phyloP scores from a whole-genome alignment of 768 basidiomycete genomes.

The Kondoa subrosea region DNA sequence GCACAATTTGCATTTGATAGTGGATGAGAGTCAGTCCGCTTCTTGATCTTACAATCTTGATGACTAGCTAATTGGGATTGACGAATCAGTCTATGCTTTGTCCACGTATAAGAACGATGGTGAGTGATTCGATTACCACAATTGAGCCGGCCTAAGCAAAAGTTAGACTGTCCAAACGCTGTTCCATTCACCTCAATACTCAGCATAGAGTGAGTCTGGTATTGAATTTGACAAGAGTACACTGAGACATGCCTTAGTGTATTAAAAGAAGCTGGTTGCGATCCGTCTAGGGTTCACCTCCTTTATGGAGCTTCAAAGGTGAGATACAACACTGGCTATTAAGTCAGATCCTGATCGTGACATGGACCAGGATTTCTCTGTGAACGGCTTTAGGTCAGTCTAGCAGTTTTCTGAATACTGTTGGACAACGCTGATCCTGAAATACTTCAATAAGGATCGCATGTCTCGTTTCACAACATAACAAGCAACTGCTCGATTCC shows the following conservation, averaged over 20 bases:
- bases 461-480: conserved; percentile 26
- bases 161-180: background rate
- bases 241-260: background rate
- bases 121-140: background rate
- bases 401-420: too few species aligned
- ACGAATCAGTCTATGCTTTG: conserved; percentile 27
- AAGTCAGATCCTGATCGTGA: background rate
- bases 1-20: conserved; percentile 23
- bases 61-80: too few species aligned
- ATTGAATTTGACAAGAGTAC: too few species aligned
- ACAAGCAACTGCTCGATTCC: conserved; percentile 23
- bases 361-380: conserved; percentile 27
- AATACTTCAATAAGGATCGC: too few species aligned
- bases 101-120: conserved; percentile 17
- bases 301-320: conserved; percentile 13
- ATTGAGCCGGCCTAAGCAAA: background rate
- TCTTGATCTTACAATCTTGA: background rate
- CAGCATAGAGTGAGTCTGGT: conserved; percentile 20
- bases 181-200: conserved; percentile 23
- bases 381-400: conserved; percentile 28
- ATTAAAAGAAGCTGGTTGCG: conserved; percentile 21
- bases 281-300: conserved; percentile 22
- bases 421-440: too few species aligned
- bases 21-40: background rate
- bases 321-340: background rate